Percentiles rank a stretch among this genome's conserved stretches.
Conservation (phyloP, 164 flowering plant genomes). For the Euptelea pleiosperma region DNA sequence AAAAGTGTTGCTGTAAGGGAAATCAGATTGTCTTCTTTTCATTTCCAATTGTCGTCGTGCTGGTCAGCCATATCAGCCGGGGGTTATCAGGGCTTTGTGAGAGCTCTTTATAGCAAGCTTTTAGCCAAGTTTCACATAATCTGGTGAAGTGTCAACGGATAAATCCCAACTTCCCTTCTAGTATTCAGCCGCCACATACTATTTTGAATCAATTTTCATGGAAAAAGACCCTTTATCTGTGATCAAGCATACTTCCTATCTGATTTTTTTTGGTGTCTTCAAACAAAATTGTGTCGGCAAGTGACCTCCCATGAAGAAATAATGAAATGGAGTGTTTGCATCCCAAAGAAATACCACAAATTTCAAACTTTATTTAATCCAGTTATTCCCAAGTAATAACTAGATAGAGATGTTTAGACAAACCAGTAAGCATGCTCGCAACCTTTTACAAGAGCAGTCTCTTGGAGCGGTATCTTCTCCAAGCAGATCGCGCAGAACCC, state of each 20-base stretch:
- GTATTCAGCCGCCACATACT: background rate
- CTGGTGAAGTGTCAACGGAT: too few species aligned
- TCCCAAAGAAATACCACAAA: background rate
- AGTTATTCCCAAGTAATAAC: background rate
- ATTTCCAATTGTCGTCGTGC: too few species aligned
- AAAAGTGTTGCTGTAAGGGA: too few species aligned
- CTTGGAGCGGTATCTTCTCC: slow-evolving; percentile 62
- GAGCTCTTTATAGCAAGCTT: too few species aligned
- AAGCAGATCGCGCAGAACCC: slow-evolving; percentile 79
- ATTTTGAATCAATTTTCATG: background rate
- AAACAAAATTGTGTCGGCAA: background rate
- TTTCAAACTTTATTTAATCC: background rate
- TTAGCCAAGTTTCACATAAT: too few species aligned
- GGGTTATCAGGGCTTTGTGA: too few species aligned
- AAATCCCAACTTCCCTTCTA: too few species aligned
- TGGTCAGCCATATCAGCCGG: too few species aligned
- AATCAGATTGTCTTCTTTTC: too few species aligned
- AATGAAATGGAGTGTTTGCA: background rate
- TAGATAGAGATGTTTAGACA: slow-evolving; percentile 29
- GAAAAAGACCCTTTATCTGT: background rate
- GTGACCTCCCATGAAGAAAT: background rate
- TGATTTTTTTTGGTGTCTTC: too few species aligned
- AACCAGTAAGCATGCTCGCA: slow-evolving; percentile 97
- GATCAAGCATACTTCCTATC: background rate
- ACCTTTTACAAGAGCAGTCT: slow-evolving; percentile 79